phyloP scores from a whole-genome alignment of 108 stramenopile genomes.

The Poteriospumella lacustris region DNA sequence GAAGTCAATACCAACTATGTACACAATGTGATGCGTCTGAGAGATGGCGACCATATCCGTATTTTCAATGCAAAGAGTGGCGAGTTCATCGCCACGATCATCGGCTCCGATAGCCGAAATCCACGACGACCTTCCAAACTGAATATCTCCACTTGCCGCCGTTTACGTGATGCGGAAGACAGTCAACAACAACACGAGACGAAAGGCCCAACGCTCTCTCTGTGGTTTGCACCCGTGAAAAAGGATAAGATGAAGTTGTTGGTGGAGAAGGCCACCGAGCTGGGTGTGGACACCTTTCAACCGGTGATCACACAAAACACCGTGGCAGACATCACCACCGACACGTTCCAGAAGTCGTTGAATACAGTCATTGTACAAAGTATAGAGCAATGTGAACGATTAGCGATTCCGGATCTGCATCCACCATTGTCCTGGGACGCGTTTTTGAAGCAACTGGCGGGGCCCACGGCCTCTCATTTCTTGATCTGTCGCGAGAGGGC shows the following conservation, averaged over 20 bases:
- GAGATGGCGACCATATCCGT: not conserved
- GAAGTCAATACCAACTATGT: not conserved
- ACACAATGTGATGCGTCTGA: not conserved
- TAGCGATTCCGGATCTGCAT: not conserved
- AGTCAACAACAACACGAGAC: not conserved
- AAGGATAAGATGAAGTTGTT: constrained; percentile 42
- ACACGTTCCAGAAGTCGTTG: not conserved
- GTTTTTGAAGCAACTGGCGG: no score
- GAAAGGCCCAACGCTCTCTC: not conserved
- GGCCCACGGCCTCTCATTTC: no score
- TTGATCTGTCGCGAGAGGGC: no score
- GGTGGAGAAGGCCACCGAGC: constrained; percentile 53
- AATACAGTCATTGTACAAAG: not conserved
- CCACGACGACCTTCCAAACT: no score
- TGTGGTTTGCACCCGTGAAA: constrained; percentile 47
- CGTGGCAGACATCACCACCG: not conserved
- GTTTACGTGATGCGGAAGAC: not conserved
- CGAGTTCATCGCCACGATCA: not conserved
- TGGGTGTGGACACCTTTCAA: constrained; percentile 40
- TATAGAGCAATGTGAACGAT: not conserved
- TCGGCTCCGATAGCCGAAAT: no score
- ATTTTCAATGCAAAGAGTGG: not conserved
- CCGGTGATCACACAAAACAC: constrained; percentile 48
- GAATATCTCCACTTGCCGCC: not conserved
- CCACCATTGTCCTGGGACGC: not conserved